phyloP scores from a whole-genome alignment of 2,329 filamentous ascomycete species.

The Calonectria montana region DNA sequence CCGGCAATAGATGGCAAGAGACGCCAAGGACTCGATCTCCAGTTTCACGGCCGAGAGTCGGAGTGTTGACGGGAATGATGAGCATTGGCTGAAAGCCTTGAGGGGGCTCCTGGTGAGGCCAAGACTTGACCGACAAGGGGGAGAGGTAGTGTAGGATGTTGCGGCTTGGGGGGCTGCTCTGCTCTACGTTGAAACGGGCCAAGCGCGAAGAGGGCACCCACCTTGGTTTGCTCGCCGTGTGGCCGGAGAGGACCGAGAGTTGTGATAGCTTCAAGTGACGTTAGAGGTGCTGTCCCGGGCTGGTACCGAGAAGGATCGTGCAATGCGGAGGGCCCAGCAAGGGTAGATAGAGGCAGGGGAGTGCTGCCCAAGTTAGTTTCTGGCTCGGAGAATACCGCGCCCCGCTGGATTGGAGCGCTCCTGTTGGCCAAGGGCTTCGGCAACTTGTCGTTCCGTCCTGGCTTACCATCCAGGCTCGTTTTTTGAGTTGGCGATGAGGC shows the following conservation, averaged over 20 bases:
- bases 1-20: conserved; percentile 9
- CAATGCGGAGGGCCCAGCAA: background rate
- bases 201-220: background rate
- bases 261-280: conserved; percentile 3
- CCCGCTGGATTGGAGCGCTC: background rate
- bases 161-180: background rate
- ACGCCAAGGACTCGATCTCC: background rate
- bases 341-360: background rate
- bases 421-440: conserved; percentile 15
- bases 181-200: conserved; percentile 21
- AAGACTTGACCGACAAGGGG: background rate
- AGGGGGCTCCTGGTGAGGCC: background rate
- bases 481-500: background rate
- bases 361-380: background rate
- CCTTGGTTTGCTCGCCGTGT: background rate
- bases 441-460: conserved; percentile 16
- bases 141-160: background rate
- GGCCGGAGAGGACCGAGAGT: background rate
- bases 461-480: conserved; percentile 11
- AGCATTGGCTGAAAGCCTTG: background rate
- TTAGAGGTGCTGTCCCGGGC: background rate
- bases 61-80: background rate
- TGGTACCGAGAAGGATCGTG: conserved; percentile 1
- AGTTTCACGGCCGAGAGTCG: background rate
- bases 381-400: background rate